Conservation (phyloP, 352 stramenopile genomes). For the Ophiocytium majus region DNA sequence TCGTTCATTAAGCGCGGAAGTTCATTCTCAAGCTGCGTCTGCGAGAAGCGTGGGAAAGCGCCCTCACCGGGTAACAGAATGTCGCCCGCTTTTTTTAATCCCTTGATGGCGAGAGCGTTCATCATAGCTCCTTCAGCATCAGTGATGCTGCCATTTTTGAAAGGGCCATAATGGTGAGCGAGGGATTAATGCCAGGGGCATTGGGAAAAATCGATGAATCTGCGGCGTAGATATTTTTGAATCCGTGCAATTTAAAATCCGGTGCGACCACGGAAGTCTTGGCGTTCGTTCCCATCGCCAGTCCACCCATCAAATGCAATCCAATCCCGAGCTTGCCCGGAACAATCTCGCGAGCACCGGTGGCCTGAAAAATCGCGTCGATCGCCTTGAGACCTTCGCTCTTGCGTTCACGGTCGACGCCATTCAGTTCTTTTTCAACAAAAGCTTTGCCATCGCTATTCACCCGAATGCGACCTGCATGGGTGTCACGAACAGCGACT, state of each 20-base stretch:
- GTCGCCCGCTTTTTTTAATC: background rate
- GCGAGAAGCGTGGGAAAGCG: background rate
- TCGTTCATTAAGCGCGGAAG: background rate
- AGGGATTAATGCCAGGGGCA: background rate
- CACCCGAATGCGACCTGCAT: background rate
- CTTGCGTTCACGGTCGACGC: background rate
- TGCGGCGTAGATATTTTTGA: background rate
- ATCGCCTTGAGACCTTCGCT: background rate
- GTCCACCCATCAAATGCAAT: constrained; percentile 5
- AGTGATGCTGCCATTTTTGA: background rate
- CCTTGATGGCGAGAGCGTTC: background rate
- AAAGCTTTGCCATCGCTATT: background rate
- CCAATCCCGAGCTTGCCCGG: background rate
- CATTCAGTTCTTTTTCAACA: background rate
- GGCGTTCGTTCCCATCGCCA: background rate
- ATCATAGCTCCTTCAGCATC: background rate
- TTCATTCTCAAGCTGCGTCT: background rate
- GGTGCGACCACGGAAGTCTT: background rate
- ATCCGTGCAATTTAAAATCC: background rate
- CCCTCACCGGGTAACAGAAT: background rate
- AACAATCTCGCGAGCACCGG: background rate
- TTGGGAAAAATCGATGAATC: background rate
- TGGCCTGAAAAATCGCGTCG: background rate
- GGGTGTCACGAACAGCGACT: background rate
- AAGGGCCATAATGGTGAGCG: constrained; percentile 1